Conservation (phyloP, 2,329 filamentous ascomycete species). For the Ceratocystis cubensis region DNA sequence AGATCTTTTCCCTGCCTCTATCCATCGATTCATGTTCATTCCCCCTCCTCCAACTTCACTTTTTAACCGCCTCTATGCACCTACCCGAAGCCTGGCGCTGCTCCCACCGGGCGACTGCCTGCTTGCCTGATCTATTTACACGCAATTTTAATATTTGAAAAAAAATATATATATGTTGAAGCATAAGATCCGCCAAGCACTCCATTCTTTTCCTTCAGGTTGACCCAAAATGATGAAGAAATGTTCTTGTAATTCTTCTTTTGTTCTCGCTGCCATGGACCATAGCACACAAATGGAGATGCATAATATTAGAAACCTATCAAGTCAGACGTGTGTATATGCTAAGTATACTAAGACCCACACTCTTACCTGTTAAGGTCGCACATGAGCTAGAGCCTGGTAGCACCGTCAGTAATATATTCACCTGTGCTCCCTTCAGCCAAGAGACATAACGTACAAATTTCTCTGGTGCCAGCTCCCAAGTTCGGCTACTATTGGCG, state of each 20-base stretch:
- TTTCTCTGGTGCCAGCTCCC: neutral
- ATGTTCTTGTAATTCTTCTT: no score
- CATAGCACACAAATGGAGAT: neutral
- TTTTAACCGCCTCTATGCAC: slow-evolving; percentile 1
- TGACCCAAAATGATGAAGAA: no score
- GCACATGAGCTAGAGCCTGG: neutral
- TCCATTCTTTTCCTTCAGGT: no score
- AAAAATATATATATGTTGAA: no score
- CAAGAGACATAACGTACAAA: neutral
- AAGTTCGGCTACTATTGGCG: neutral
- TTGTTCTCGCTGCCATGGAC: no score
- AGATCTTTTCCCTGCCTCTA: no score
- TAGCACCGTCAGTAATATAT: neutral
- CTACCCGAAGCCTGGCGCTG: neutral
- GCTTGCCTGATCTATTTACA: neutral
- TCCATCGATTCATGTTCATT: no score
- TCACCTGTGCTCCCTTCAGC: neutral
- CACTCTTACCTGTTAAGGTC: neutral
- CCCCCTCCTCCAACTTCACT: neutral
- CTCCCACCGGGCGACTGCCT: neutral
- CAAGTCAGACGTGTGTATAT: neutral
- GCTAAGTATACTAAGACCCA: neutral
- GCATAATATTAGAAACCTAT: neutral
- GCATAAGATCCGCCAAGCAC: no score
- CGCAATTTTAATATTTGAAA: no score